These are phyloP conservation scores for Manihot esculenta DNA, from an alignment of 441 rosid species.

Conservation along the genomic window DNA sequence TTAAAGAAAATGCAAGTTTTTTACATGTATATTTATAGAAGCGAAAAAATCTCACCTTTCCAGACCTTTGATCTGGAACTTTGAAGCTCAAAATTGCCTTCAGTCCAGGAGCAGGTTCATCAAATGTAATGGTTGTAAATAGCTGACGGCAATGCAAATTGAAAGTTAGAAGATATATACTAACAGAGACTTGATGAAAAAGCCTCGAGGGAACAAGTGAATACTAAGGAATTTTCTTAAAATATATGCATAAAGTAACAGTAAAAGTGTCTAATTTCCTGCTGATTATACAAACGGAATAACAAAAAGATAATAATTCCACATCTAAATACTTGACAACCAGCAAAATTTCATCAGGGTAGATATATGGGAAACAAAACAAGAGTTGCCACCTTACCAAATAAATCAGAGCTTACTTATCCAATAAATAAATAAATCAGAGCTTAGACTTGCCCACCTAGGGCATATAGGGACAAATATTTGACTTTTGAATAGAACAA, in stretches of 20 bases:
- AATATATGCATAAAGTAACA: too few species aligned
- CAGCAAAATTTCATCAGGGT: background rate
- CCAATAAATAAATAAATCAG: too few species aligned
- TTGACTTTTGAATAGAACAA: background rate
- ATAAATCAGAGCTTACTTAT: background rate
- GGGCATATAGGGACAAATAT: background rate
- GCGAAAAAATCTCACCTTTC: slow-evolving; percentile 50
- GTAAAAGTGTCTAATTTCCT: too few species aligned
- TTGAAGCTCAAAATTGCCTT: slow-evolving; percentile 74
- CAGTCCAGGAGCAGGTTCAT: slow-evolving; percentile 88
- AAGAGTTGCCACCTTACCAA: background rate
- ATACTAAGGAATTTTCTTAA: background rate
- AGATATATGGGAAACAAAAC: background rate
- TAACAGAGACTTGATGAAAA: background rate
- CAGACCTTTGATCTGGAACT: slow-evolving; percentile 89
- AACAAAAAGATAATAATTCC: background rate
- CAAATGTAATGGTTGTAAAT: slow-evolving; percentile 63
- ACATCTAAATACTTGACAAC: too few species aligned
- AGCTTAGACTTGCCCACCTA: background rate
- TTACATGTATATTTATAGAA: too few species aligned
- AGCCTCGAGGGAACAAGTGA: background rate
- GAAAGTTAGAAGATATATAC: slow-evolving; percentile 11
- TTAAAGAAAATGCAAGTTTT: background rate
- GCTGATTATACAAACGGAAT: too few species aligned
- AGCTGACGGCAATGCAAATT: slow-evolving; percentile 46